These are phyloP conservation scores for Dactylellina cionopaga DNA, from an alignment of 2,329 filamentous ascomycete species.

Conservation along the genomic window DNA sequence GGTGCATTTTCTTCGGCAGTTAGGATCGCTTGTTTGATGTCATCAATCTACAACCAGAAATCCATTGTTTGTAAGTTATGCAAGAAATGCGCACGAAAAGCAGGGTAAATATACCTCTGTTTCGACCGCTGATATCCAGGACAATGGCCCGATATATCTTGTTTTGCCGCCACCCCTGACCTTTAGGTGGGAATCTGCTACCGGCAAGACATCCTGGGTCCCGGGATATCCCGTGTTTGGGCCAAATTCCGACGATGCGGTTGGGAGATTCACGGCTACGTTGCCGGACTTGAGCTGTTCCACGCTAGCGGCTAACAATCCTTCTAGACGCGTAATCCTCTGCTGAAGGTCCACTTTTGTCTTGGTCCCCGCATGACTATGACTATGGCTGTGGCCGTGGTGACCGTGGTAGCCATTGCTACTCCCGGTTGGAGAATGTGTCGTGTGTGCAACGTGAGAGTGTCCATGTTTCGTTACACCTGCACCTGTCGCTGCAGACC, in stretches of 20 bases:
- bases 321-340: slow-evolving; percentile 49
- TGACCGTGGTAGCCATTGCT: slow-evolving; percentile 43
- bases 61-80: not conserved
- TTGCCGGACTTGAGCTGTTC: slow-evolving; percentile 50
- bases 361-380: slow-evolving; percentile 26
- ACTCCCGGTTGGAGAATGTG: slow-evolving; percentile 11
- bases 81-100: not conserved
- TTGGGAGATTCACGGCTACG: slow-evolving; percentile 40
- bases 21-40: slow-evolving; percentile 47
- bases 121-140: slow-evolving; percentile 49
- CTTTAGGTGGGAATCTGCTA: slow-evolving; percentile 46
- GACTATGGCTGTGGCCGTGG: slow-evolving; percentile 11
- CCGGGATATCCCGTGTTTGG: slow-evolving; percentile 30
- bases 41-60: slow-evolving; percentile 30
- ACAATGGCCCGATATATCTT: slow-evolving; percentile 46
- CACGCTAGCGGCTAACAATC: slow-evolving; percentile 48
- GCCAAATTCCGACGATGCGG: slow-evolving; percentile 9
- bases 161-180: slow-evolving; percentile 40
- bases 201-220: slow-evolving; percentile 35
- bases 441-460: slow-evolving; percentile 40
- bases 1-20: slow-evolving; percentile 19
- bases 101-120: slow-evolving; percentile 28
- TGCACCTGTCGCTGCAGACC: slow-evolving; percentile 26
- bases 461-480: slow-evolving; percentile 51
- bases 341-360: slow-evolving; percentile 50